phyloP scores from a whole-genome alignment of 2,329 filamentous ascomycete genomes.

The Trichoderma sp. region DNA sequence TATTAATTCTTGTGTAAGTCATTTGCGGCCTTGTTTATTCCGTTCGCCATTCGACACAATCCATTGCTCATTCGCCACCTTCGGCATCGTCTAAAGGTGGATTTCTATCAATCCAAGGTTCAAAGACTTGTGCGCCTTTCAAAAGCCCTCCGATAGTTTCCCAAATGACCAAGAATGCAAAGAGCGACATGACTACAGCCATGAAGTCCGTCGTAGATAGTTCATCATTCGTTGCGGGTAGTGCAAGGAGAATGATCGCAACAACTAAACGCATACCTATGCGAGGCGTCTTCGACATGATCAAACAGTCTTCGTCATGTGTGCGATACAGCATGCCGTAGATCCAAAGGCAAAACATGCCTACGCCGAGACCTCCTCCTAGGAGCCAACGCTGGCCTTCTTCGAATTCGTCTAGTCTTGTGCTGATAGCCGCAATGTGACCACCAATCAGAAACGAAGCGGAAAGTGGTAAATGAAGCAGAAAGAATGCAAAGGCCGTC shows the following conservation, averaged over 20 bases:
- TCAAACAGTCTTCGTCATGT: constrained; percentile 34
- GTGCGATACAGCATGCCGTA: constrained; percentile 42
- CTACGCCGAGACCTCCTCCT: constrained; percentile 44
- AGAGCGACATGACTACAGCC: constrained; percentile 41
- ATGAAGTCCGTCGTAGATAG: constrained; percentile 36
- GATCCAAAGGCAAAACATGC: constrained; percentile 43
- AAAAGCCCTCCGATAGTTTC: constrained; percentile 40
- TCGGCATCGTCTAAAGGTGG: constrained; percentile 27
- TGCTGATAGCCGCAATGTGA: constrained; percentile 43
- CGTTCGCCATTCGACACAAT: too few relatives aligned
- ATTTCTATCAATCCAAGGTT: constrained; percentile 33
- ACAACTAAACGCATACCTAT: constrained; percentile 35
- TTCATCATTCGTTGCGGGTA: constrained; percentile 36
- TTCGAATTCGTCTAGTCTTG: constrained; percentile 38
- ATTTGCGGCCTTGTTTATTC: background rate
- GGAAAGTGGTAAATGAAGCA: constrained; percentile 44
- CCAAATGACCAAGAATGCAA: constrained; percentile 43
- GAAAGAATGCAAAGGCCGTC: constrained; percentile 44
- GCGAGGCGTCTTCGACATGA: constrained; percentile 35
- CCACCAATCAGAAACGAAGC: constrained; percentile 47
- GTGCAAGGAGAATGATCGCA: constrained; percentile 32
- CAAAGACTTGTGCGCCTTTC: constrained; percentile 31
- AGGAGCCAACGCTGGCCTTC: constrained; percentile 46
- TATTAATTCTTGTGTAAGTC: background rate
- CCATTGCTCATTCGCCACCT: background rate